Percentiles rank a stretch among this genome's conserved stretches.
phyloP scores from a whole-genome alignment of 192 early-diverging fungal genomes.

The Entomortierella beljakovae region DNA sequence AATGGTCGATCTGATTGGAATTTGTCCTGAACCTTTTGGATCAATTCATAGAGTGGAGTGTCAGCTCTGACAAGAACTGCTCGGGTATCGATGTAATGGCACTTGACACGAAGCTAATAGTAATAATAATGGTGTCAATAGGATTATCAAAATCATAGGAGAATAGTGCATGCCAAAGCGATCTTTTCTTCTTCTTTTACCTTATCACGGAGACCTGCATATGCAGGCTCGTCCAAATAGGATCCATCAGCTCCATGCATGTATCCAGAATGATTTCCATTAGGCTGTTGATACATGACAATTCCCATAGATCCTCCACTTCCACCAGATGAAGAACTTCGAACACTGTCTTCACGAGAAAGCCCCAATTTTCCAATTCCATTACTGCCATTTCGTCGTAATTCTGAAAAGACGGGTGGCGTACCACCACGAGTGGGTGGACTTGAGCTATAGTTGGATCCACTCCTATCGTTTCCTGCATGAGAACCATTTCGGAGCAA shows the following conservation, averaged over 20 bases:
- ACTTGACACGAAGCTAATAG: slow-evolving; percentile 67
- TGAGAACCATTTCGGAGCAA: slow-evolving; percentile 10
- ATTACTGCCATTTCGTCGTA: slow-evolving; percentile 21
- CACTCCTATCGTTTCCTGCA: background rate
- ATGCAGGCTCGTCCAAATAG: slow-evolving; percentile 44
- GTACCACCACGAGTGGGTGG: slow-evolving; percentile 20
- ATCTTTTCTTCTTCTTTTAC: background rate
- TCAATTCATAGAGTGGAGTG: slow-evolving; percentile 65
- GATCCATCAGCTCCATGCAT: slow-evolving; percentile 17
- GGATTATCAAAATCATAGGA: background rate
- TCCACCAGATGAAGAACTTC: slow-evolving; percentile 35
- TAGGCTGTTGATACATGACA: slow-evolving; percentile 33
- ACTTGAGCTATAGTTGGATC: background rate
- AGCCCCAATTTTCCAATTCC: slow-evolving; percentile 9
- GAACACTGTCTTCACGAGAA: slow-evolving; percentile 34
- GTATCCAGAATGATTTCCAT: slow-evolving; percentile 14
- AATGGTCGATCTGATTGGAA: slow-evolving; percentile 62
- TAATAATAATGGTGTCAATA: background rate
- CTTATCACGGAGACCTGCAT: slow-evolving; percentile 48
- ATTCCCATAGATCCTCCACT: slow-evolving; percentile 21
- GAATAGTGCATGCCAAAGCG: background rate
- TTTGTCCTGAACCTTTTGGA: slow-evolving; percentile 68
- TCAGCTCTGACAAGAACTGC: slow-evolving; percentile 67
- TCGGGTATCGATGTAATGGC: slow-evolving; percentile 74
- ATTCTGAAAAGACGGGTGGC: slow-evolving; percentile 14